phyloP scores from a whole-genome alignment of 805 yeast genomes.

The Candida taoyuanica region DNA sequence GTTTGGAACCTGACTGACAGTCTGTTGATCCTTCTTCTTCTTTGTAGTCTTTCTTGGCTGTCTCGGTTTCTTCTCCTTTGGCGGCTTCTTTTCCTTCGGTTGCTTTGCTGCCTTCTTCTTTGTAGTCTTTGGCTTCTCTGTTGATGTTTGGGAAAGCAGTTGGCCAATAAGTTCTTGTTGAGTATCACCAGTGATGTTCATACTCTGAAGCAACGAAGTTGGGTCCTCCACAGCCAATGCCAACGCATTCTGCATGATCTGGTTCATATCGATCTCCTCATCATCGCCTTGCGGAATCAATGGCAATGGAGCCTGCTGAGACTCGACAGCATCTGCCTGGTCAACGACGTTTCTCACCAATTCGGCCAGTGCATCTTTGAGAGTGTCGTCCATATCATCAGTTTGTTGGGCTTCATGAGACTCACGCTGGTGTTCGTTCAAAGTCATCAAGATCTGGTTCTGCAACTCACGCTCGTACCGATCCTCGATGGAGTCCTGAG shows the following conservation, averaged over 20 bases:
- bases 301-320: neutral
- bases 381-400: conserved; percentile 28
- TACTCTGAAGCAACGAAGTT: conserved; percentile 34
- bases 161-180: conserved; percentile 18
- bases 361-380: conserved; percentile 50
- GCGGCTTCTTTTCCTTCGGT: conserved; percentile 22
- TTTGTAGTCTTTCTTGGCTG: conserved; percentile 27
- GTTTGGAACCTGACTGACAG: conserved; percentile 23
- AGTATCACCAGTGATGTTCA: conserved; percentile 24
- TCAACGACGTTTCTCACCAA: conserved; percentile 54
- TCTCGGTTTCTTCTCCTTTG: conserved; percentile 25
- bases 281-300: conserved; percentile 21
- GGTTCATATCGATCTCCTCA: conserved; percentile 60
- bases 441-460: conserved; percentile 20
- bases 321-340: conserved; percentile 16
- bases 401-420: conserved; percentile 2
- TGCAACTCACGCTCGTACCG: conserved; percentile 22
- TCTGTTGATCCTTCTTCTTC: conserved; percentile 24
- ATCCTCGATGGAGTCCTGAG: conserved; percentile 3
- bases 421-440: conserved; percentile 13
- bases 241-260: conserved; percentile 72
- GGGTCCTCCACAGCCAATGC: conserved; percentile 72
- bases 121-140: conserved; percentile 12
- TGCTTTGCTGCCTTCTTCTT: conserved; percentile 18
- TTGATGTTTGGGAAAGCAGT: conserved; percentile 21